Conservation (phyloP, 2,329 filamentous ascomycete genomes). For the Colletotrichum godetiae region DNA sequence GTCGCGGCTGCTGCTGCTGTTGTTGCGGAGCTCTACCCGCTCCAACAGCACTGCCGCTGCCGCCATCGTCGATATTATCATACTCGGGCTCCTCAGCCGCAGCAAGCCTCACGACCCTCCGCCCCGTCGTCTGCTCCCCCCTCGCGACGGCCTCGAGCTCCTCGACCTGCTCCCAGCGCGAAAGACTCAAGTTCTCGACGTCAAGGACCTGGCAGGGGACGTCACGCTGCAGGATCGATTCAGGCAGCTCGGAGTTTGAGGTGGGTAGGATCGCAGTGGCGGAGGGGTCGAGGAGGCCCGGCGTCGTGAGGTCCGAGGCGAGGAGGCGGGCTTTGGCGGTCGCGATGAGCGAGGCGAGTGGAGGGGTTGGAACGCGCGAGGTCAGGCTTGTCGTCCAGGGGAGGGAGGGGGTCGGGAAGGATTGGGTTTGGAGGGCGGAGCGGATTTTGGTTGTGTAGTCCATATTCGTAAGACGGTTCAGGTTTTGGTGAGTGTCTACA, state of each 20-base stretch:
- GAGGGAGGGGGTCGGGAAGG: constrained; percentile 62
- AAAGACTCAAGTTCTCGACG: constrained; percentile 83
- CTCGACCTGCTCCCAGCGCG: constrained; percentile 89
- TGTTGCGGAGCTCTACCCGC: constrained; percentile 24
- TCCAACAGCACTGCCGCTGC: constrained; percentile 8
- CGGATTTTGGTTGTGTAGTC: constrained; percentile 60
- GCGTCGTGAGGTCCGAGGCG: constrained; percentile 77
- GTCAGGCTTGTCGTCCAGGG: constrained; percentile 75
- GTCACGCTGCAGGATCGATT: constrained; percentile 68
- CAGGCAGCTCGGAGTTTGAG: constrained; percentile 62
- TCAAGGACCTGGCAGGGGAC: constrained; percentile 86
- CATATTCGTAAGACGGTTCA: constrained; percentile 38
- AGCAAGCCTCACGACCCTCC: constrained; percentile 81
- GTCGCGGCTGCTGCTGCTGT: constrained; percentile 40
- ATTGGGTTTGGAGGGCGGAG: constrained; percentile 61
- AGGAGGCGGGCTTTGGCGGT: constrained; percentile 86
- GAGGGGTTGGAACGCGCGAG: constrained; percentile 65
- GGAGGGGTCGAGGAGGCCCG: constrained; percentile 60
- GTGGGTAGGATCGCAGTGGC: constrained; percentile 59
- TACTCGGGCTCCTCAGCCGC: constrained; percentile 63
- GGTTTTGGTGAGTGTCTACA: background rate
- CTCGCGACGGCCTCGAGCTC: constrained; percentile 79
- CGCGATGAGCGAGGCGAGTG: constrained; percentile 78
- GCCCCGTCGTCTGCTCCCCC: constrained; percentile 79
- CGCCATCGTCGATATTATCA: constrained; percentile 48